Percentiles rank a stretch among this genome's conserved stretches.
Evolutionary conservation across 73 alveolate species (phyloP).

Genomic region (Paramecium biaurelia): DNA sequence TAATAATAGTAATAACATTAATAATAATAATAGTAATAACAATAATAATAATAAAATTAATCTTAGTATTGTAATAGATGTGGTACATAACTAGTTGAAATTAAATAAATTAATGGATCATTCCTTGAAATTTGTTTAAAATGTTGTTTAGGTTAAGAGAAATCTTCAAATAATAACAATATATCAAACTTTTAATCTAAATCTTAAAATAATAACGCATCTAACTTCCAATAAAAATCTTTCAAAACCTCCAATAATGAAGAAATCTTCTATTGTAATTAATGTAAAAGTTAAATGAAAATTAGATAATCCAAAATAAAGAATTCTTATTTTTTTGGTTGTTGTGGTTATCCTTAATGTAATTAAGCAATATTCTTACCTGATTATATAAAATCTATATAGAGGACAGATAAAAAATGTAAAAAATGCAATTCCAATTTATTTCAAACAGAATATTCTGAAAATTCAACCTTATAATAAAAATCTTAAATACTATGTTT

Average conservation of each 20-base stretch:
- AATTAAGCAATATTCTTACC: slow-evolving; percentile 61
- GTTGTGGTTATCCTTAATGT: slow-evolving; percentile 74
- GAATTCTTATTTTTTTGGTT: slow-evolving; percentile 72
- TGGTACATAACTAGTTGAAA: not conserved
- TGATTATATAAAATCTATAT: not conserved
- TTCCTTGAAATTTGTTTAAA: not conserved
- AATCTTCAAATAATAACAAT: not conserved
- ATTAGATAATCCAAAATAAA: slow-evolving; percentile 68
- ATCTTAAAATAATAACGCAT: not conserved
- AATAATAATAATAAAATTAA: too few species aligned
- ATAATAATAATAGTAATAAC: too few species aligned
- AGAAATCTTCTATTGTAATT: slow-evolving; percentile 62
- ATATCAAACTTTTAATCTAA: not conserved
- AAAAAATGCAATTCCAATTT: not conserved
- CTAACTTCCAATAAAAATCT: not conserved
- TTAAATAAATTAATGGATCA: not conserved
- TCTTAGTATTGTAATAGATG: not conserved
- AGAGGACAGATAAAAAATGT: not conserved
- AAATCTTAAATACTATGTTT: not conserved
- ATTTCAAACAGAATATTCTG: not conserved
- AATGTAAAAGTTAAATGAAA: slow-evolving; percentile 66
- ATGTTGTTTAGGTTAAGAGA: not conserved
- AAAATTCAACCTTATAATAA: not conserved
- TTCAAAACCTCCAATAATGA: not conserved
- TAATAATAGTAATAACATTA: too few species aligned